Evolutionary conservation across 1,284 basidiomycete genomes (phyloP).

Genomic region (Ganoderma leucocontextum): DNA sequence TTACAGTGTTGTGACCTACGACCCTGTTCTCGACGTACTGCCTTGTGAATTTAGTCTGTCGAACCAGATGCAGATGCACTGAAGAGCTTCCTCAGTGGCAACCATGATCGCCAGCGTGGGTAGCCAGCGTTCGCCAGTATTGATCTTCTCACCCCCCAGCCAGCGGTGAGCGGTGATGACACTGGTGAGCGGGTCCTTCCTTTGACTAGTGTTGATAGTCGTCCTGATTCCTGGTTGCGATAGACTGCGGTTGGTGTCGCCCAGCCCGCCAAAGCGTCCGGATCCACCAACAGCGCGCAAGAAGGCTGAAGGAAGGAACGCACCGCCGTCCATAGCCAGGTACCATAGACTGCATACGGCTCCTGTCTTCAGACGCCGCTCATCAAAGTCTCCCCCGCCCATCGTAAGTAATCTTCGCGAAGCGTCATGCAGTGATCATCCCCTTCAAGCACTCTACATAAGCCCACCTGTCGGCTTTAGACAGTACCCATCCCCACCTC

Average conservation of each 20-base stretch:
- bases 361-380: not conserved
- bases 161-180: not conserved
- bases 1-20: not conserved
- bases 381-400: slow-evolving; percentile 4
- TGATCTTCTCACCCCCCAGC: not conserved
- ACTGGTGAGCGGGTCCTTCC: not conserved
- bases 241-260: slow-evolving; percentile 19
- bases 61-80: not conserved
- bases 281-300: slow-evolving; percentile 9
- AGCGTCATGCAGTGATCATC: slow-evolving; percentile 2
- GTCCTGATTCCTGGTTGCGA: slow-evolving; percentile 4
- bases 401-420: not conserved
- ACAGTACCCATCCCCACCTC: not conserved
- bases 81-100: not conserved
- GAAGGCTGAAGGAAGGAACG: not conserved
- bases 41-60: not conserved
- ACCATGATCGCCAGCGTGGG: slow-evolving; percentile 5
- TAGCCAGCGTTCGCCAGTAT: not conserved
- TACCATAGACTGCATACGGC: not conserved
- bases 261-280: not conserved
- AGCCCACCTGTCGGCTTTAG: not conserved
- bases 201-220: slow-evolving; percentile 12
- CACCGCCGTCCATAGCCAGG: not conserved
- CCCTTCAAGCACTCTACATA: not conserved
- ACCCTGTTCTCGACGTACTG: not conserved